Conservation (phyloP, 148 eudicot species). For the Silene latifolia region DNA sequence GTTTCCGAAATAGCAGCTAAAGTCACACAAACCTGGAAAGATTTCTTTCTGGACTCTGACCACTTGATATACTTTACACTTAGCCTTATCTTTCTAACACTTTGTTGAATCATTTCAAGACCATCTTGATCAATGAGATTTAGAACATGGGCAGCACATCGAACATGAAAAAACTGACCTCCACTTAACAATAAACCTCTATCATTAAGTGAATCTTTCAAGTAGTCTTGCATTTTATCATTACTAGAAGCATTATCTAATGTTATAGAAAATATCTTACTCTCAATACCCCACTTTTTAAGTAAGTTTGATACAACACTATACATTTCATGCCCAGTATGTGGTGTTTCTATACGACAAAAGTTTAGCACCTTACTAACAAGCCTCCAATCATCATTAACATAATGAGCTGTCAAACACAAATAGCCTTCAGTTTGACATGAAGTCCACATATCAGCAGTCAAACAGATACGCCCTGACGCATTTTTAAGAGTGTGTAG, state of each 20-base stretch:
- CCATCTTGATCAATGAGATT: conserved; percentile 25
- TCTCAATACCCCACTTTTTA: no score
- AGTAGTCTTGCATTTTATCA: conserved; percentile 1
- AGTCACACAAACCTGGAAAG: conserved; percentile 13
- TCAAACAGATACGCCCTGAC: background rate
- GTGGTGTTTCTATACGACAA: background rate
- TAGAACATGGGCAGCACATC: conserved; percentile 1
- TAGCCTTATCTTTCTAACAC: conserved; percentile 18
- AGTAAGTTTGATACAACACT: background rate
- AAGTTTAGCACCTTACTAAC: conserved; percentile 15
- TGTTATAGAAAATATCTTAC: conserved; percentile 25
- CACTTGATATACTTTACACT: conserved; percentile 20
- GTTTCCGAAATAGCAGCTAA: background rate
- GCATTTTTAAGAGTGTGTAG: background rate
- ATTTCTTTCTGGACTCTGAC: conserved; percentile 7
- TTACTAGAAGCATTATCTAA: conserved; percentile 19
- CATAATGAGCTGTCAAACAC: conserved; percentile 20
- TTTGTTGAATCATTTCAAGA: background rate
- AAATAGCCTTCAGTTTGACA: no score
- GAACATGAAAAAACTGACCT: no score
- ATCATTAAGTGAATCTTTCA: background rate
- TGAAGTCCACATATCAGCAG: conserved; percentile 2
- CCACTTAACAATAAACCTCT: conserved; percentile 16
- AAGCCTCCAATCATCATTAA: conserved; percentile 16
- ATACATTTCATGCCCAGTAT: conserved; percentile 13